Evolutionary conservation across 192 early-diverging fungal genomes (phyloP).

Genomic region (Funneliformis mosseae): DNA sequence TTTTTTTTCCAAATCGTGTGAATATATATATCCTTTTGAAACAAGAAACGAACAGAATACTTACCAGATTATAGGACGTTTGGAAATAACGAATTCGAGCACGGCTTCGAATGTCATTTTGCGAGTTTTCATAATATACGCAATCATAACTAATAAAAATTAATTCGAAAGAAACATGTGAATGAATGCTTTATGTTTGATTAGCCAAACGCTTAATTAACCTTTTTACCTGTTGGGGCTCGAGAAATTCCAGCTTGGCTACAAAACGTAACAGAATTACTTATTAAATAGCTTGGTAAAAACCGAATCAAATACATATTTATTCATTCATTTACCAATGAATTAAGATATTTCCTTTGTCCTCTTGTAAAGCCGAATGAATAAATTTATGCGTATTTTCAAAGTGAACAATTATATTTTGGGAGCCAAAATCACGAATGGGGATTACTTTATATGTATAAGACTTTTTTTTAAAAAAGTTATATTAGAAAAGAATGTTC

Average conservation of each 20-base stretch:
- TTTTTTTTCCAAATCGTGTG: neutral
- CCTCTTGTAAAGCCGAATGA: neutral
- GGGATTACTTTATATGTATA: conserved; percentile 11
- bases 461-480: neutral
- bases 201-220: too few relatives aligned
- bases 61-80: neutral
- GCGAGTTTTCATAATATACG: conserved; percentile 17
- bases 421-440: neutral
- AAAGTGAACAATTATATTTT: conserved; percentile 20
- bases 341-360: neutral
- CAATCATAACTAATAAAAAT: conserved; percentile 14
- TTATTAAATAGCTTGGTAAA: neutral
- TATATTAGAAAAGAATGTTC: neutral
- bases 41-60: neutral
- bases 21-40: neutral
- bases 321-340: neutral
- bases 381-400: conserved; percentile 6
- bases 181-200: too few relatives aligned
- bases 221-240: conserved; percentile 4
- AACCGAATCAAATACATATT: neutral
- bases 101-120: neutral
- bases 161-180: too few relatives aligned
- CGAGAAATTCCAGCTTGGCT: conserved; percentile 25
- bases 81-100: neutral
- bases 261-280: neutral